phyloP scores from a whole-genome alignment of 176 grass and related monocot genomes.

The Panicum miliaceum region DNA sequence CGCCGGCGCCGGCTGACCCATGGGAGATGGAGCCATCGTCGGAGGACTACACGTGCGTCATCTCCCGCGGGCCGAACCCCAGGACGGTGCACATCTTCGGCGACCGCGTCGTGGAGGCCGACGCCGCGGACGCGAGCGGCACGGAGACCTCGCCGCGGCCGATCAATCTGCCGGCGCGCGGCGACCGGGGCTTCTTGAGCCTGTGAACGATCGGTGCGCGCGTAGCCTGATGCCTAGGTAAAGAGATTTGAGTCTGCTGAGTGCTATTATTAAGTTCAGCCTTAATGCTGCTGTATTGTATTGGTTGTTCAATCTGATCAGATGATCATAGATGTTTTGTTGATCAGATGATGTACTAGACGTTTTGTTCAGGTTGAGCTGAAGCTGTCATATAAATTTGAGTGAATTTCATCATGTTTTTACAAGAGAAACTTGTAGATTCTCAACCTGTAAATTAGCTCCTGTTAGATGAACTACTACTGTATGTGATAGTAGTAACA shows the following conservation, averaged over 20 bases:
- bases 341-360: slow-evolving; percentile 38
- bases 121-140: neutral
- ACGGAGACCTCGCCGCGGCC: slow-evolving; percentile 42
- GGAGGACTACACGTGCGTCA: slow-evolving; percentile 85
- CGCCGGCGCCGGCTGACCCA: neutral
- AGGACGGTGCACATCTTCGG: slow-evolving; percentile 68
- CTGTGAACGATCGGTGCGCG: slow-evolving; percentile 12
- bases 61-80: slow-evolving; percentile 61
- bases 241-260: slow-evolving; percentile 2
- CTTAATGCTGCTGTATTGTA: slow-evolving; percentile 8
- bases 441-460: slow-evolving; percentile 33
- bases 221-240: slow-evolving; percentile 36
- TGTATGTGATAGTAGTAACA: too few relatives aligned
- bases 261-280: slow-evolving; percentile 25
- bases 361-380: slow-evolving; percentile 41
- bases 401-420: neutral
- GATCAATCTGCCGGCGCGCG: slow-evolving; percentile 27
- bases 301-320: slow-evolving; percentile 46
- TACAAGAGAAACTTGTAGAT: neutral
- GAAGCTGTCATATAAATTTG: slow-evolving; percentile 35
- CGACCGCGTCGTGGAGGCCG: slow-evolving; percentile 60
- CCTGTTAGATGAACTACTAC: neutral
- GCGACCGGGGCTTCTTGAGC: slow-evolving; percentile 45
- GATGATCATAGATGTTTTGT: slow-evolving; percentile 20
- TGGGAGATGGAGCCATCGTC: slow-evolving; percentile 54